A percentile compares a stretch with the other conserved stretches of the same genome.
These are phyloP conservation scores for Petunia hybrid DNA, from an alignment of 305 asterid genomes.

Conservation along the genomic window DNA sequence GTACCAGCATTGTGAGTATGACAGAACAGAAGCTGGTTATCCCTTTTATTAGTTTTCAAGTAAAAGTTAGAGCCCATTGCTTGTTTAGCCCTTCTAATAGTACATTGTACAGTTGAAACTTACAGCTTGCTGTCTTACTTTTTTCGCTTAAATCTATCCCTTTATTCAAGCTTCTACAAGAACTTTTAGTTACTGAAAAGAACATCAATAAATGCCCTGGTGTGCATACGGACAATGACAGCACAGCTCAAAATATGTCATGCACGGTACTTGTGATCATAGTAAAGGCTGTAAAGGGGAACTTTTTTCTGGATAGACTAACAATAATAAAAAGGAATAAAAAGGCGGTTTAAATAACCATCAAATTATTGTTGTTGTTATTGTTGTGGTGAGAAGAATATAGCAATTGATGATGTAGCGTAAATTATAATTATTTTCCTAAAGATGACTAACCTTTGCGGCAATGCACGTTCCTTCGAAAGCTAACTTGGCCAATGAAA, in stretches of 20 bases:
- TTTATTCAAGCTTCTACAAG: constrained; percentile 24
- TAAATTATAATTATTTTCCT: not conserved
- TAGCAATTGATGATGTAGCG: constrained; percentile 1
- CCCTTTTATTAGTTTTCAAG: constrained; percentile 9
- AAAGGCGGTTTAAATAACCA: not conserved
- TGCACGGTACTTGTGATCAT: not conserved
- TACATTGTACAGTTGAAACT: not conserved
- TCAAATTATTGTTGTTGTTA: not conserved
- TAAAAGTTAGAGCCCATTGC: constrained; percentile 8
- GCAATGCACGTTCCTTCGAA: constrained; percentile 76
- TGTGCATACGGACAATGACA: not conserved
- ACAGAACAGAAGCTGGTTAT: not conserved
- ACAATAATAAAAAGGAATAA: not conserved
- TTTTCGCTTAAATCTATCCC: constrained; percentile 10
- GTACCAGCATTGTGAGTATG: constrained; percentile 7
- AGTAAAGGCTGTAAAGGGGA: not conserved
- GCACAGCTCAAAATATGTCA: constrained; percentile 1
- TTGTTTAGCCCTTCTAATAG: not conserved
- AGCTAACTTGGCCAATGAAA: constrained; percentile 67
- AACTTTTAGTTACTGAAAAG: not conserved
- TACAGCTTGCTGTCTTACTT: not conserved
- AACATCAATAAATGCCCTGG: not conserved
- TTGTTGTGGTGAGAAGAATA: constrained; percentile 3
- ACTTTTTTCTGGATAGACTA: not conserved
- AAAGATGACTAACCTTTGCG: constrained; percentile 51